Base-by-base conservation (phyloP, 169 alveolate genomes). In the Amoebophrya sp. region DNA sequence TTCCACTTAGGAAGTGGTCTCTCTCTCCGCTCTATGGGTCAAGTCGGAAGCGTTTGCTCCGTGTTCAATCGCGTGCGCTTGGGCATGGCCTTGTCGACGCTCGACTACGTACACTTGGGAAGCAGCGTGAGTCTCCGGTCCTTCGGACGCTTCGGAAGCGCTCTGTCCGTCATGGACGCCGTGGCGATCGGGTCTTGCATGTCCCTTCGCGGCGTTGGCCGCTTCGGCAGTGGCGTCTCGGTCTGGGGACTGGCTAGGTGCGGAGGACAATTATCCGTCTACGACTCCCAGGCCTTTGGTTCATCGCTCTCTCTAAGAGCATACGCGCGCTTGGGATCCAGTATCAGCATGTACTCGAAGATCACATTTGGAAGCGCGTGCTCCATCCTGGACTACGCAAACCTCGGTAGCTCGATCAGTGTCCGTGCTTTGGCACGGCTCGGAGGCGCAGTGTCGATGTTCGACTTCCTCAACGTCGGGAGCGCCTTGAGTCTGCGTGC, bases 61-160 rank as follows among this genome's bases (percentile, higher is more conserved):
- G 91, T 41, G 39, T 89, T 26, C 65, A 40, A 41, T 34, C 65
- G 39, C n/a, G 91, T 41, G 18, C 23, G 29, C 0, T 26, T 89
- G 40, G 91, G 91, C n/a, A 41, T 40, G 38, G 29, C n/a, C 55
- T 39, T 39, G n/a, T 89, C 91, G 26, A 41, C 91, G 36, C 91
- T 89, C n/a, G 91, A 41, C 3, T 26, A 38, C 41, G 91, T 41
- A 3, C 53, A 40, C 18, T 76, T 89, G 26, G 91, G 91, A 23
- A 38, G 65, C 91, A 89, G 76, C 18, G 76, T 89, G 0, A 12
- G 36, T 6, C 55, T 89, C 40, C 91, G 91, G 38, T 89, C 91
- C 39, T 89, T 89, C 91, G 91, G n/a, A 76, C 65, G 91, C 26
- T 40, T 39, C 53, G 91, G 65, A 18, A 18, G 65, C 91, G 76